These are phyloP conservation scores for Lojkania enalia DNA, from an alignment of 2,329 filamentous ascomycete genomes.

Conservation along the genomic window DNA sequence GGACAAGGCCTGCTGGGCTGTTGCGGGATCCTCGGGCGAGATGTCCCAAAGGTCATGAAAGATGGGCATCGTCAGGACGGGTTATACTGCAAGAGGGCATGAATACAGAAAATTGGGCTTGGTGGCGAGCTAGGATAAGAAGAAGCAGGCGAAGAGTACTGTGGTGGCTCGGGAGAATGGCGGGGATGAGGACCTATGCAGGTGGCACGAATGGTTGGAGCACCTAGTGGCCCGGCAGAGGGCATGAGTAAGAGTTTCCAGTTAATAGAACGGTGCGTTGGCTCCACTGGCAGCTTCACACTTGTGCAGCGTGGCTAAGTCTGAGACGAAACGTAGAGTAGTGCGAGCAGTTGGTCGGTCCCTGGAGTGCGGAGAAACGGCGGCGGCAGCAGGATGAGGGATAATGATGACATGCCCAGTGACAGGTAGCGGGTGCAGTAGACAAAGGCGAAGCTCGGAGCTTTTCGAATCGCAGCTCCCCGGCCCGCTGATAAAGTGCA, in stretches of 20 bases:
- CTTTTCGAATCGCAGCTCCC: neutral
- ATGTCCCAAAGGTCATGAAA: slow-evolving; percentile 43
- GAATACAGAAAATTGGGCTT: slow-evolving; percentile 15
- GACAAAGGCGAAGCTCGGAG: too few species aligned
- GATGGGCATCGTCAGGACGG: slow-evolving; percentile 41
- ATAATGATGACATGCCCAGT: slow-evolving; percentile 34
- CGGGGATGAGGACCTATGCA: slow-evolving; percentile 28
- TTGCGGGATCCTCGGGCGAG: slow-evolving; percentile 24
- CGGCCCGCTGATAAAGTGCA: neutral
- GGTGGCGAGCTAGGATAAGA: slow-evolving; percentile 10
- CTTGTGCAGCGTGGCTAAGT: slow-evolving; percentile 16
- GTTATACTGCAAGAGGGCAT: slow-evolving; percentile 28
- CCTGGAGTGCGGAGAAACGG: slow-evolving; percentile 22
- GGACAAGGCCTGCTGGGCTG: slow-evolving; percentile 18
- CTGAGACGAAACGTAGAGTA: slow-evolving; percentile 28
- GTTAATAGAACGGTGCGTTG: slow-evolving; percentile 34
- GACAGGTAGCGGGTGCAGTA: slow-evolving; percentile 27
- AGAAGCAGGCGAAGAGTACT: slow-evolving; percentile 4
- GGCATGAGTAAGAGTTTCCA: slow-evolving; percentile 28
- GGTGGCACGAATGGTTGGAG: slow-evolving; percentile 25
- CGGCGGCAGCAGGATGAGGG: slow-evolving; percentile 4
- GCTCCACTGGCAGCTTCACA: slow-evolving; percentile 35
- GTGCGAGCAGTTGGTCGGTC: slow-evolving; percentile 13
- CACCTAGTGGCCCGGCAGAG: slow-evolving; percentile 35
- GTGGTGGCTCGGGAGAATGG: slow-evolving; percentile 19